Evolutionary conservation across 768 basidiomycete genomes (phyloP).

Genomic region (Lyophyllum shimeji): DNA sequence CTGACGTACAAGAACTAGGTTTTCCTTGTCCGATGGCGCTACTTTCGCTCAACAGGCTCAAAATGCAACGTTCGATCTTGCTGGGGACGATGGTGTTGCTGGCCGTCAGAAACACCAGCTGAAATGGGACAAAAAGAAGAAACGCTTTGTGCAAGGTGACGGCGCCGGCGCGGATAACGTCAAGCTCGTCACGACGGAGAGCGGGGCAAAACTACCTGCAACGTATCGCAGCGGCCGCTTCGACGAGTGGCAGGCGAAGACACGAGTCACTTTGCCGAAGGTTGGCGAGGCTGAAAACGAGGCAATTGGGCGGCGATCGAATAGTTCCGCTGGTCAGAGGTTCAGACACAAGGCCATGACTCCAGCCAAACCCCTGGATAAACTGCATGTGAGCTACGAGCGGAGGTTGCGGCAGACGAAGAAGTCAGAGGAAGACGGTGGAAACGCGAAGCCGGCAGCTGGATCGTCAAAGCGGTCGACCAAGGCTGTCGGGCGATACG

Average conservation of each 20-base stretch:
- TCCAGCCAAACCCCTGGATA: conserved; percentile 77
- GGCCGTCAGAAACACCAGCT: conserved; percentile 62
- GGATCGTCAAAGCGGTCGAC: conserved; percentile 18
- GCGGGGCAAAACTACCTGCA: conserved; percentile 86
- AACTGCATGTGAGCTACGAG: conserved; percentile 69
- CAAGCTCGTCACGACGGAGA: conserved; percentile 92
- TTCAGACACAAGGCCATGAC: conserved; percentile 72
- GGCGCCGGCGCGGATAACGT: conserved; percentile 89
- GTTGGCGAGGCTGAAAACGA: conserved; percentile 80
- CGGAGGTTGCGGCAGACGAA: conserved; percentile 63
- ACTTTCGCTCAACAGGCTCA: conserved; percentile 86
- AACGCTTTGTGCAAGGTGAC: conserved; percentile 86
- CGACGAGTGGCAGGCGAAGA: conserved; percentile 91
- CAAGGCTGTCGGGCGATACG: conserved; percentile 48
- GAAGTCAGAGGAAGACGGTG: conserved; percentile 48
- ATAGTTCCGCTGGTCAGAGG: conserved; percentile 51
- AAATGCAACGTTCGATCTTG: conserved; percentile 78
- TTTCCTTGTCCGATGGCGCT: conserved; percentile 86
- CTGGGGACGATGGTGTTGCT: conserved; percentile 69
- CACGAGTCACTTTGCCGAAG: conserved; percentile 67
- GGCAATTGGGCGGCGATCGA: conserved; percentile 26
- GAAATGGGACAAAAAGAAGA: conserved; percentile 96
- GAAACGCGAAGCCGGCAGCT: conserved; percentile 18
- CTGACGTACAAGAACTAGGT: conserved; percentile 43
- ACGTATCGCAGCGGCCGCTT: conserved; percentile 92